phyloP scores from a whole-genome alignment of 768 basidiomycete species.

The Tricholoma saponaceum region DNA sequence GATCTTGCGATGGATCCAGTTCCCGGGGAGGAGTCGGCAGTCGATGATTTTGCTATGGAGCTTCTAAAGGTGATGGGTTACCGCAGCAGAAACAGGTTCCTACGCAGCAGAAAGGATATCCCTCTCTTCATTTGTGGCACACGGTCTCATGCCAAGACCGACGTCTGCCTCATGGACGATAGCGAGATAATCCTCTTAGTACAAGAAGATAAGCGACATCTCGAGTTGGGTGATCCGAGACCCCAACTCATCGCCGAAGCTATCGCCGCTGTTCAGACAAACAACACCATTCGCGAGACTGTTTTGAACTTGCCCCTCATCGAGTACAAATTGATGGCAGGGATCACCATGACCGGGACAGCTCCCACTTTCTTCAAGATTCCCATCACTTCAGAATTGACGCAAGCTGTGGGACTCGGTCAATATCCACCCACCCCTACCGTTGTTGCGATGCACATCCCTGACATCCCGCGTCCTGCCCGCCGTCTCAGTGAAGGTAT shows the following conservation, averaged over 20 bases:
- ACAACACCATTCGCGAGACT: slow-evolving; percentile 11
- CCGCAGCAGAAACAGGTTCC: not conserved
- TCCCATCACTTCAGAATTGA: not conserved
- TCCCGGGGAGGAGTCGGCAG: not conserved
- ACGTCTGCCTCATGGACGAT: not conserved
- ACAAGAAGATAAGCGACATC: not conserved
- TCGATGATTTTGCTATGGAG: not conserved
- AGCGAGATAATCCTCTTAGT: not conserved
- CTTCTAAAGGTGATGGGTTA: not conserved
- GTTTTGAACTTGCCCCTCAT: not conserved
- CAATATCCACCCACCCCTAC: not conserved
- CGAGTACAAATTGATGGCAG: not conserved
- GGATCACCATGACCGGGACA: not conserved
- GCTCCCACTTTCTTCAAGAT: not conserved
- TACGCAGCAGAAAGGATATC: not conserved
- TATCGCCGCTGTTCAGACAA: slow-evolving; percentile 21
- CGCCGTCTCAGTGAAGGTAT: not conserved
- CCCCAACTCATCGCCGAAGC: slow-evolving; percentile 22
- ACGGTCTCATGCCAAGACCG: not conserved
- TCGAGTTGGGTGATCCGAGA: slow-evolving; percentile 2
- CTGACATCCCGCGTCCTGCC: not conserved
- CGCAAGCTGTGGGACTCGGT: not conserved
- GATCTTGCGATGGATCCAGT: not conserved
- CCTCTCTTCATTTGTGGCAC: not conserved
- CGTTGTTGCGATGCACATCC: not conserved